Percentiles rank a stretch among this genome's conserved stretches.
These are phyloP conservation scores for Phytophthora sp. DNA, from an alignment of 352 stramenopile genomes.

Conservation along the genomic window DNA sequence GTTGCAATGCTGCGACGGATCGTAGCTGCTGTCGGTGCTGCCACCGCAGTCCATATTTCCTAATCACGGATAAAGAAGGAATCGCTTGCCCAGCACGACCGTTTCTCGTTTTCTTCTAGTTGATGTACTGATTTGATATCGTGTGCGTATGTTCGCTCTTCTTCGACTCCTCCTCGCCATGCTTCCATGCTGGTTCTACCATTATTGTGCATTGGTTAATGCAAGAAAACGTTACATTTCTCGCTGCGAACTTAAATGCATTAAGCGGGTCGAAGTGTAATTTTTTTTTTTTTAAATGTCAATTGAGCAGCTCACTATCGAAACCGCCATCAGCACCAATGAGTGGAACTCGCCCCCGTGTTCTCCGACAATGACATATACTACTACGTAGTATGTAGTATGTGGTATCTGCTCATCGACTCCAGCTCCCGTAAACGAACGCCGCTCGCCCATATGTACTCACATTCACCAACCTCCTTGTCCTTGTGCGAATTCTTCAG, in stretches of 20 bases:
- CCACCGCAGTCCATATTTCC: constrained; percentile 31
- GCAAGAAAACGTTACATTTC: too few species aligned
- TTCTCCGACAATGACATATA: constrained; percentile 93
- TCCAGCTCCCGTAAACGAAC: constrained; percentile 38
- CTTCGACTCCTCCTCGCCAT: too few species aligned
- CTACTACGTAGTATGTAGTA: too few species aligned
- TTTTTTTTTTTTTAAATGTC: constrained; percentile 7
- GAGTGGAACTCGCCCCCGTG: constrained; percentile 81
- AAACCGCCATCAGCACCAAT: background rate
- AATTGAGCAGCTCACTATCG: background rate
- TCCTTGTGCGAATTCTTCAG: constrained; percentile 11
- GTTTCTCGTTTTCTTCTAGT: too few species aligned
- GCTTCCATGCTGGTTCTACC: too few species aligned
- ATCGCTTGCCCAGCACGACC: constrained; percentile 42
- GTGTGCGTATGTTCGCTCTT: too few species aligned
- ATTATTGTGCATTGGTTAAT: too few species aligned
- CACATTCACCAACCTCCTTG: background rate
- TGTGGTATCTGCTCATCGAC: constrained; percentile 91
- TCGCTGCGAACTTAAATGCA: too few species aligned
- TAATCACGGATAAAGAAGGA: constrained; percentile 50
- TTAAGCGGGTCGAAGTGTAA: background rate
- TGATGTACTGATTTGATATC: background rate
- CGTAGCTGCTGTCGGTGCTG: constrained; percentile 17
- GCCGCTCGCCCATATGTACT: background rate
- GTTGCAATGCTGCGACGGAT: background rate